A percentile compares a stretch with the other conserved stretches of the same genome.
Evolutionary conservation across 495 filamentous ascomycete genomes (phyloP).

Genomic region (Penicillium atrosanguineum): DNA sequence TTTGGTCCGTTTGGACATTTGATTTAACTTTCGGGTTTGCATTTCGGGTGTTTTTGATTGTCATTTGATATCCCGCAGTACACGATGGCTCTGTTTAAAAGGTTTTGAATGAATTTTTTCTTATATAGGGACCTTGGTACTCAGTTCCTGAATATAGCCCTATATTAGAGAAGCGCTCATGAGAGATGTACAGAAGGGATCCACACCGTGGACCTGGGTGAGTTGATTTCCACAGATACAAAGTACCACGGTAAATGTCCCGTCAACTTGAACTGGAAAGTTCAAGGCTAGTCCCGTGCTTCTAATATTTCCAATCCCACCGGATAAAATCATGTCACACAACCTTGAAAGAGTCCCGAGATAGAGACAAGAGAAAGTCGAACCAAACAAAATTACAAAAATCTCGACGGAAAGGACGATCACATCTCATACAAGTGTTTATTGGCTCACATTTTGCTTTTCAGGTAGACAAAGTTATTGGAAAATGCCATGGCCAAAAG

Average conservation of each 20-base stretch:
- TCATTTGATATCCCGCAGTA: constrained; percentile 31
- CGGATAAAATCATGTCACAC: neutral
- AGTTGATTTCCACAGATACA: neutral
- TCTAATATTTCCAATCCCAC: neutral
- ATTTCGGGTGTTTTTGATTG: neutral
- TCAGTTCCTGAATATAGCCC: neutral
- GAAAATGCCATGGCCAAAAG: constrained; percentile 1
- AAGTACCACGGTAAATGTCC: neutral
- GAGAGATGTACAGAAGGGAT: too few species aligned
- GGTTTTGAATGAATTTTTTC: constrained; percentile 7
- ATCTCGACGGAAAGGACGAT: constrained; percentile 3
- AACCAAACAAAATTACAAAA: neutral
- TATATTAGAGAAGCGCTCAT: neutral
- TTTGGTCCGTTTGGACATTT: neutral
- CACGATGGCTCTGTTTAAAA: constrained; percentile 18
- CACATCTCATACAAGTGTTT: constrained; percentile 19
- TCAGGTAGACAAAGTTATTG: constrained; percentile 8
- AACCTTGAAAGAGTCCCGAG: neutral
- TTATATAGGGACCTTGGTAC: neutral
- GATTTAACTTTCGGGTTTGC: neutral
- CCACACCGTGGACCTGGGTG: too few species aligned
- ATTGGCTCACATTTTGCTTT: constrained; percentile 1
- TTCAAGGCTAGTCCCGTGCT: neutral
- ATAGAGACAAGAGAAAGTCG: neutral
- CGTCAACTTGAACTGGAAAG: neutral